phyloP scores from a whole-genome alignment of 1,139 yeast species.

The Insectozyma bohioensis region DNA sequence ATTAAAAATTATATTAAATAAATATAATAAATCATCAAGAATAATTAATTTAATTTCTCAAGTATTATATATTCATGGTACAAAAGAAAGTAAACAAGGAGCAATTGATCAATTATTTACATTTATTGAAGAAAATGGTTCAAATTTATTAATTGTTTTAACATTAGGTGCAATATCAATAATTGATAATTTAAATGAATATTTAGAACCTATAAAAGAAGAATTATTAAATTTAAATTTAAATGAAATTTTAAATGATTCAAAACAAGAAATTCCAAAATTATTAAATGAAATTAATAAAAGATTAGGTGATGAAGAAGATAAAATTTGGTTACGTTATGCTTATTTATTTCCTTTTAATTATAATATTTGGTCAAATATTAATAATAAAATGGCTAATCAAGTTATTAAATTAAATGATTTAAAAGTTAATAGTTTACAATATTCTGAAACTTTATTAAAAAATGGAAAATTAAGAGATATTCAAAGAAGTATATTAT shows the following conservation, averaged over 20 bases:
- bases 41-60: conserved; percentile 76
- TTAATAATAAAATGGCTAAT: conserved; percentile 49
- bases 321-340: conserved; percentile 60
- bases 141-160: conserved; percentile 63
- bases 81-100: conserved; percentile 74
- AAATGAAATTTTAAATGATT: conserved; percentile 48
- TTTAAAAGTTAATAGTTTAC: conserved; percentile 51
- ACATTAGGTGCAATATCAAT: conserved; percentile 81
- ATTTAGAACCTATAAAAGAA: conserved; percentile 62
- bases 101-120: conserved; percentile 73
- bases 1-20: conserved; percentile 57
- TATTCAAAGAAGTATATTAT: conserved; percentile 55
- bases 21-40: conserved; percentile 49
- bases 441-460: conserved; percentile 52
- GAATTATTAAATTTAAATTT: conserved; percentile 60
- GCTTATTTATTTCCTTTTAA: conserved; percentile 77
- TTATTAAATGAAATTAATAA: conserved; percentile 54
- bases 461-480: conserved; percentile 48
- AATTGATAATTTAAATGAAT: conserved; percentile 58
- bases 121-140: conserved; percentile 62
- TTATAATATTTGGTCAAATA: conserved; percentile 62
- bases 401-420: conserved; percentile 48
- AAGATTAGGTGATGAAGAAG: conserved; percentile 22
- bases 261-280: conserved; percentile 55
- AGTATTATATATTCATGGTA: conserved; percentile 71